Evolutionary conservation across 306 rosid genomes (phyloP).

Genomic region (Cicer pinnatifidum): DNA sequence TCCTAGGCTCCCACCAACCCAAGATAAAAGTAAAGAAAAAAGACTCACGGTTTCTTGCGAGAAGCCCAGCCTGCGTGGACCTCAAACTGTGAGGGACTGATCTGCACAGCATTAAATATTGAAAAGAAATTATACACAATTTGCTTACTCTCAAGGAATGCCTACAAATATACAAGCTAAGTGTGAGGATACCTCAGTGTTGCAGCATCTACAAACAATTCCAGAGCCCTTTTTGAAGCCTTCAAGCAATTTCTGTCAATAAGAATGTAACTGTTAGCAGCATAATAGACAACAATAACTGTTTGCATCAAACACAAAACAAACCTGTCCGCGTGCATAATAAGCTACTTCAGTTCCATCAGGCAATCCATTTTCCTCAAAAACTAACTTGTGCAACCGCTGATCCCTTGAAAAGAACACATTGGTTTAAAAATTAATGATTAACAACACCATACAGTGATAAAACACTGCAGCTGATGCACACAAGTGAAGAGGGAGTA

Average conservation of each 20-base stretch:
- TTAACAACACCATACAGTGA: constrained; percentile 35
- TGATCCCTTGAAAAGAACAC: constrained; percentile 68
- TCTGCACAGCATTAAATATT: constrained; percentile 58
- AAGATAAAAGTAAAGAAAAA: background rate
- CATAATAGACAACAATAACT: constrained; percentile 38
- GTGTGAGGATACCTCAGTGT: constrained; percentile 61
- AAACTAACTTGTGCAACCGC: constrained; percentile 91
- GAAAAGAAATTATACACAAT: constrained; percentile 36
- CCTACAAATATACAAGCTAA: constrained; percentile 41
- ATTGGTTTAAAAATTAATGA: constrained; percentile 32
- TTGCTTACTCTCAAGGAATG: constrained; percentile 10
- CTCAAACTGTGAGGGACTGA: constrained; percentile 96
- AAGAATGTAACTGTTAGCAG: constrained; percentile 35
- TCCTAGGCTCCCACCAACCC: constrained; percentile 32
- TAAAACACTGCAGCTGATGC: constrained; percentile 29
- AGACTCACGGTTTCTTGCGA: constrained; percentile 90
- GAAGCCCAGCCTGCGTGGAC: constrained; percentile 97
- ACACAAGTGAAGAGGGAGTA: constrained; percentile 19
- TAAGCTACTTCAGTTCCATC: constrained; percentile 98
- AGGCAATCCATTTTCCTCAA: constrained; percentile 88
- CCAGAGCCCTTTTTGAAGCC: constrained; percentile 91
- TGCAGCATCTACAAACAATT: constrained; percentile 90
- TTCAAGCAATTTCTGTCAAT: constrained; percentile 82
- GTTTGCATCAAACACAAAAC: constrained; percentile 27
- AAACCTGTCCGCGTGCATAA: constrained; percentile 95